Evolutionary conservation across 306 rosid genomes (phyloP), one percentile per base, ranked within the genome.

Genomic region (Acacia crassicarpa): DNA sequence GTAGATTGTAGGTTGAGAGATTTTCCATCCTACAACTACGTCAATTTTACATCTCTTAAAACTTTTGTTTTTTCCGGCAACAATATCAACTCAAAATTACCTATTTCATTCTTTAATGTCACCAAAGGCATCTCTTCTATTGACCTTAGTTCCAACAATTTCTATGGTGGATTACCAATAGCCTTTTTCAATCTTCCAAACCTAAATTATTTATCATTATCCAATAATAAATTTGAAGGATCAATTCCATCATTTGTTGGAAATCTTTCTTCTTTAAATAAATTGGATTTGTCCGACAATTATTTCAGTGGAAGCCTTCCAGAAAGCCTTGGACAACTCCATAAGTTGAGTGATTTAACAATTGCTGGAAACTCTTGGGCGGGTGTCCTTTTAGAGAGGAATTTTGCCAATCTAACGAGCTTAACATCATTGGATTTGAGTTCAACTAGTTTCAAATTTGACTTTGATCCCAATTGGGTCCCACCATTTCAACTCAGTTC

Each of bases 151-250:
- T 16, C 1, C 1, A 27, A 9, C 46, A 0, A 11, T 7, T 8
- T 79, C 23, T 15, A 44, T 35, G 86, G 86, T 27, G 30, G 51
- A 56, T 9, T 83, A 11, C 80, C 86, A n/a, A 32, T 41, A 41
- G 30, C 30, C 30, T 27, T 27, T 1, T 1, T 27, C 30, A 27
- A 27, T 1, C 30, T 27, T 27, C 30, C 30, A 27, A 27, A 27
- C 30, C 30, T 27, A 27, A 27, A 0, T 27, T 27, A 27, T 27
- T 27, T 27, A 27, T 27, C 30, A 1, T 27, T 27, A 27, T 27
- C 30, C 30, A 27, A 27, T 27, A 27, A 27, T 27, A 27, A 27
- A 27, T 27, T 27, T 27, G 30, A 27, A 27, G 30, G 30, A 27
- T 27, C 30, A 27, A 27, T 27, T 27, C 30, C 30, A 27, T 27